Evolutionary conservation across 345 rosid species (phyloP).

Genomic region (Rhodomyrtus tomentosa): DNA sequence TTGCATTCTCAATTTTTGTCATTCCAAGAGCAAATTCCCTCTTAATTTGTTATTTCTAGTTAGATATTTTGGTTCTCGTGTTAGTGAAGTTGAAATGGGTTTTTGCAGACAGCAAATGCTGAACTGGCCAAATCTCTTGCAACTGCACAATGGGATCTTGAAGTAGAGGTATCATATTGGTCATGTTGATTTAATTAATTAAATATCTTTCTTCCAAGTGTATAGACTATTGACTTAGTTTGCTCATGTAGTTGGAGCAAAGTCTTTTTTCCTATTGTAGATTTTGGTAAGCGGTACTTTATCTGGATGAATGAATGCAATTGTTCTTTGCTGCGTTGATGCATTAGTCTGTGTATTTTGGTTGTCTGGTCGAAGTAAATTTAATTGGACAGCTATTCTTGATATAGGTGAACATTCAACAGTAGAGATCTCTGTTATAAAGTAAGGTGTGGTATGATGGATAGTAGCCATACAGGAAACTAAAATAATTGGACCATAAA

Average conservation of each 20-base stretch:
- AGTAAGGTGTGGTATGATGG: not conserved
- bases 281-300: not conserved
- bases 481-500: not conserved
- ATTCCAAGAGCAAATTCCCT: not conserved
- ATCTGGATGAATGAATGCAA: not conserved
- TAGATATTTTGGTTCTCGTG: not conserved
- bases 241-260: not conserved
- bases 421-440: not conserved
- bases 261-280: not conserved
- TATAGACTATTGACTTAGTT: not conserved
- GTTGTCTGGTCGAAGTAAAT: not conserved
- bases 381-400: not conserved
- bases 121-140: constrained; percentile 86
- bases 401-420: not conserved
- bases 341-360: not conserved
- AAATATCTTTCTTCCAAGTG: not conserved
- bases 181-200: constrained; percentile 4
- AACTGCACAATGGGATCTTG: constrained; percentile 70
- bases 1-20: not conserved
- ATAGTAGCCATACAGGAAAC: not conserved
- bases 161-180: constrained; percentile 57
- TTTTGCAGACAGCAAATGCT: constrained; percentile 71
- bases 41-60: not conserved
- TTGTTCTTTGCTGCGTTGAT: not conserved
- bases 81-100: not conserved